Base-by-base conservation (phyloP, 371 early-diverging fungal species). In the Rhizomucor pusillus region DNA sequence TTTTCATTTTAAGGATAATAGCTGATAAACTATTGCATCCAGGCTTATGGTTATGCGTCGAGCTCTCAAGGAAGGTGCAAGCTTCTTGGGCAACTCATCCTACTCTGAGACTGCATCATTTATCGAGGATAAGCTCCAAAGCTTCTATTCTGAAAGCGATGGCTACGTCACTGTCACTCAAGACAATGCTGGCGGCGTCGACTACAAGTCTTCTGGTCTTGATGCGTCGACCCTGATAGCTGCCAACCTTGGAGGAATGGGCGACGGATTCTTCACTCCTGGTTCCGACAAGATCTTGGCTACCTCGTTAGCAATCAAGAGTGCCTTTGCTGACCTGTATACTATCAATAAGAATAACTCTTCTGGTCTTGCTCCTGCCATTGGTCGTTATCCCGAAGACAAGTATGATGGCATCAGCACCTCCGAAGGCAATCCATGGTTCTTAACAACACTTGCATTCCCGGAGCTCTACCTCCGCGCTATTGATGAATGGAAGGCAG, bases 351-450 rank as follows among this genome's bases (percentile, higher is more conserved):
- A 6, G 7, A 47, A 54, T 59, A 41, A 43, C 9, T 14, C 56
- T n/a, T 48, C 46, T 7, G 25, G 22, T 37, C 47, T 54, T 1
- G 79, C 77, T 18, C 66, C 69, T 10, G 84, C 86, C 0, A 71
- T 85, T 18, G 91, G 91, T 10, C 65, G 91, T 9, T 92, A 91
- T 57, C 76, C 84, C 1, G 89, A 88, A 55, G 91, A 91, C 63
- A 67, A 70, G 14, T 90, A 90, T 52, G 68, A 87, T 47, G 90
- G 89, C 18, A 56, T 76, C 39, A 82, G 77, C 18, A 65, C 13
- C 25, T 73, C 76, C 1, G 24, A 49, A 5, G 90, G 90, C 22
- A 88, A 89, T 53, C 91, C 91, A 4, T 90, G 89, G 92, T 79
- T 86, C 36, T 66, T 92, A 12, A 54, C 73, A 7, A 91, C 90